Conservation (phyloP, 352 stramenopile species). For the Globisporangium echinulatum region DNA sequence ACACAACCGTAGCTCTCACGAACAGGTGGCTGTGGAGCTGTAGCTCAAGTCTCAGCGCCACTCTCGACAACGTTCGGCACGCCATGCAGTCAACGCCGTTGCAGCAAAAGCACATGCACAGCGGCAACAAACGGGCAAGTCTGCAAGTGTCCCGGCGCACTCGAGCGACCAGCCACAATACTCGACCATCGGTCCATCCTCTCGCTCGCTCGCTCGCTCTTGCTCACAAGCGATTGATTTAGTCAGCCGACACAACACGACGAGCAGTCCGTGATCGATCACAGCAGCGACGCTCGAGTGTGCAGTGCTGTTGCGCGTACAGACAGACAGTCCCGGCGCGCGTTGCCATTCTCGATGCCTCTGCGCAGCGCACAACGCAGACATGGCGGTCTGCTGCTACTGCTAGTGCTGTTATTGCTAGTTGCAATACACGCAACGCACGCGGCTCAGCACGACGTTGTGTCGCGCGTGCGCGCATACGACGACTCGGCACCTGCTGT, state of each 20-base stretch:
- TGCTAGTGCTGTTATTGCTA: not conserved
- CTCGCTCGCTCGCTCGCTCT: not conserved
- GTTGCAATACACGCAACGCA: slow-evolving; percentile 1
- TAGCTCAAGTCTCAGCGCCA: no score
- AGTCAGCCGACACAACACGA: not conserved
- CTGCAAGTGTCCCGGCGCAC: no score
- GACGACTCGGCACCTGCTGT: not conserved
- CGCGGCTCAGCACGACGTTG: slow-evolving; percentile 1
- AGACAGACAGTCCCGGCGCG: not conserved
- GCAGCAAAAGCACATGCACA: no score
- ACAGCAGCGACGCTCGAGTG: not conserved
- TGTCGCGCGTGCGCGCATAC: slow-evolving; percentile 5
- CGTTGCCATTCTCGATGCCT: slow-evolving; percentile 3
- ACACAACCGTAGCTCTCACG: no score
- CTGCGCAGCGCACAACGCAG: not conserved
- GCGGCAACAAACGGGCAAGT: no score
- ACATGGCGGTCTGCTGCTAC: slow-evolving; percentile 2
- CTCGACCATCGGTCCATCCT: not conserved
- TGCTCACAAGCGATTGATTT: not conserved
- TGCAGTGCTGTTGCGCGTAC: not conserved
- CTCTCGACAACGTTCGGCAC: no score
- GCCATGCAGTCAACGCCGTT: no score
- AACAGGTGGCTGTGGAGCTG: no score
- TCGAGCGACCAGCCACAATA: not conserved
- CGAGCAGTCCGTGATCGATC: not conserved